Conservation (phyloP, 208 protist species). For the Blechomonas ayalai region DNA sequence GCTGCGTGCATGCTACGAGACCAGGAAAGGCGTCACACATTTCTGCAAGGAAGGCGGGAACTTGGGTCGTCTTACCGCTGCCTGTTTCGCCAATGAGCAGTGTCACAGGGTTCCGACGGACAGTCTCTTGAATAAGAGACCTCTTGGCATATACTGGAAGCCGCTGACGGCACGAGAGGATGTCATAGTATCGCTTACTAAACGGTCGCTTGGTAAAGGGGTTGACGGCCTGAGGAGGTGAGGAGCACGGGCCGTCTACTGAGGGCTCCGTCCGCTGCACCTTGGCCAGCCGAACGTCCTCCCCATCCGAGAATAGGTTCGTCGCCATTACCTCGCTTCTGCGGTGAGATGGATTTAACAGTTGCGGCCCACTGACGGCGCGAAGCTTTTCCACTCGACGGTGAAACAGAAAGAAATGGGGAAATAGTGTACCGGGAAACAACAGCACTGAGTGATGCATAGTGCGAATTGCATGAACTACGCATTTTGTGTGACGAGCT, state of each 20-base stretch:
- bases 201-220: constrained; percentile 42
- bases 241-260: neutral
- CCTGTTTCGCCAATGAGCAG: constrained; percentile 95
- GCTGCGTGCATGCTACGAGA: constrained; percentile 94
- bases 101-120: constrained; percentile 68
- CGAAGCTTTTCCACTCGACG: no score
- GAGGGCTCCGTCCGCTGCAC: no score
- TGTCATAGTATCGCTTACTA: constrained; percentile 28
- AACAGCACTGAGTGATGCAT: no score
- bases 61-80: constrained; percentile 96
- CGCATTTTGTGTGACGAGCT: no score
- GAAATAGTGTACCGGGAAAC: no score
- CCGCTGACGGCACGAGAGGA: constrained; percentile 26
- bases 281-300: no score
- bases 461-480: no score
- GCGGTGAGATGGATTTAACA: no score
- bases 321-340: no score
- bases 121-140: constrained; percentile 43
- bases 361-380: no score
- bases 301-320: no score
- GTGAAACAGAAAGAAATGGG: no score
- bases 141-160: constrained; percentile 68
- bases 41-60: constrained; percentile 90
- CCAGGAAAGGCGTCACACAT: constrained; percentile 19
- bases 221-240: constrained; percentile 8